A percentile compares a stretch with the other conserved stretches of the same genome.
Evolutionary conservation across 1,284 basidiomycete species (phyloP).

Genomic region (Ceratobasidium sp.): DNA sequence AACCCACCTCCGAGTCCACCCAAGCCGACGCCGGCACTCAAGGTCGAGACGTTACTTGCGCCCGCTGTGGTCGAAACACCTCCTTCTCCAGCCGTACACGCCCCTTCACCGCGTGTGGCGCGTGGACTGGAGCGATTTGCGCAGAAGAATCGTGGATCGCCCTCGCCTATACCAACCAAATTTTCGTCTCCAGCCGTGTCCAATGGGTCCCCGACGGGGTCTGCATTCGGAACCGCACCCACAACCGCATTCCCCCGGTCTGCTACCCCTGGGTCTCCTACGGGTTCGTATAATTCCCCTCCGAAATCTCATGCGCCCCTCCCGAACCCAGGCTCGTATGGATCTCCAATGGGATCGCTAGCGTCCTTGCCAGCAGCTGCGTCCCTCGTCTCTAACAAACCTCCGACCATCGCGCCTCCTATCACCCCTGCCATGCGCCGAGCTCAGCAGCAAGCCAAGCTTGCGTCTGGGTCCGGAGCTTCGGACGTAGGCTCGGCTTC

Average conservation of each 20-base stretch:
- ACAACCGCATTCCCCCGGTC: slow-evolving; percentile 18
- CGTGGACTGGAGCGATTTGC: slow-evolving; percentile 39
- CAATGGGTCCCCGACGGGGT: slow-evolving; percentile 26
- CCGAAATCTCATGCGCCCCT: slow-evolving; percentile 19
- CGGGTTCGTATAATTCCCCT: slow-evolving; percentile 12
- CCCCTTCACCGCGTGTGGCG: slow-evolving; percentile 46
- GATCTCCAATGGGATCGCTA: neutral
- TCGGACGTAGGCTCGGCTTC: slow-evolving; percentile 13
- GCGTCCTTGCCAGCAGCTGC: slow-evolving; percentile 4
- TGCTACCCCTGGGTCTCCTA: neutral
- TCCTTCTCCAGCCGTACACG: slow-evolving; percentile 33
- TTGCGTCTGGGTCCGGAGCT: slow-evolving; percentile 2
- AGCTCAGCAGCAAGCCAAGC: slow-evolving; percentile 31
- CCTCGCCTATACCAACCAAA: slow-evolving; percentile 26
- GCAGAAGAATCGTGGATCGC: slow-evolving; percentile 30
- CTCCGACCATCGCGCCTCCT: slow-evolving; percentile 37
- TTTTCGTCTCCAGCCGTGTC: slow-evolving; percentile 28
- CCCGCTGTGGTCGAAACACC: slow-evolving; percentile 32
- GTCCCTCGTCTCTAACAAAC: slow-evolving; percentile 6
- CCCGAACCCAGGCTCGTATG: slow-evolving; percentile 1
- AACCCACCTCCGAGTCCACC: neutral
- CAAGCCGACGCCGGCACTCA: neutral
- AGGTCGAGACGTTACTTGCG: neutral
- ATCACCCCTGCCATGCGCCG: slow-evolving; percentile 39
- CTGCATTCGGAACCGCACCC: slow-evolving; percentile 26